Evolutionary conservation across 1,284 basidiomycete species (phyloP), one percentile per base, ranked within the genome.

Genomic region (Bondarzewia mesenterica): DNA sequence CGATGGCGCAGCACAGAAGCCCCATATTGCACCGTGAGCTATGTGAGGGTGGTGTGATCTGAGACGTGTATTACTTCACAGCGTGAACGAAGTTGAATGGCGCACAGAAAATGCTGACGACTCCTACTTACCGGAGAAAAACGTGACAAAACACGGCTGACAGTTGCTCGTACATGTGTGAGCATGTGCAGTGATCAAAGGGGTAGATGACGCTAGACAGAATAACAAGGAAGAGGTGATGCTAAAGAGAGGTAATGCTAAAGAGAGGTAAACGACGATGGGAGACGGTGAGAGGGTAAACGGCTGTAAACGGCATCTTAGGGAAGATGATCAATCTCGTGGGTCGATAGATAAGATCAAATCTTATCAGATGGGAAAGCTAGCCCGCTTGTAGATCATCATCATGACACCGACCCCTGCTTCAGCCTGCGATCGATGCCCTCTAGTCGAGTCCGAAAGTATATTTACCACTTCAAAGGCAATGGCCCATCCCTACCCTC

Each of bases 301-400:
- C 23, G 26, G 14, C 25, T 32, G 15, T 22, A 43, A 26, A 26
- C 42, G 26, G 29, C 6, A 27, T 10, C 29, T n/a, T 32, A n/a
- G 29, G 29, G n/a, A 32, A 32, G 29, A 32, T 32, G 29, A 32
- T 32, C 29, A 32, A 32, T 32, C 29, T 10, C 29, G 26, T 12
- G 26, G 42, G 22, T 16, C 18, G 25, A 43, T 29, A 43, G 42
- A 43, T 43, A 43, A 43, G 42, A 43, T 43, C 18, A 16, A 18
- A 43, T 43, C 42, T 43, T 27, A 43, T 43, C 42, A 43, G 42
- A 43, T 43, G 22, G 14, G 42, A 43, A 25, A 26, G 16, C 18
- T 27, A 4, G 15, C 14, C n/a, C 22, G 16, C 15, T 41, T 21
- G n/a, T n/a, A 22, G 16, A 22, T 41, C n/a, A n/a, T 10, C 29